phyloP scores from a whole-genome alignment of 352 stramenopile species.

The Phytophthora constricta region DNA sequence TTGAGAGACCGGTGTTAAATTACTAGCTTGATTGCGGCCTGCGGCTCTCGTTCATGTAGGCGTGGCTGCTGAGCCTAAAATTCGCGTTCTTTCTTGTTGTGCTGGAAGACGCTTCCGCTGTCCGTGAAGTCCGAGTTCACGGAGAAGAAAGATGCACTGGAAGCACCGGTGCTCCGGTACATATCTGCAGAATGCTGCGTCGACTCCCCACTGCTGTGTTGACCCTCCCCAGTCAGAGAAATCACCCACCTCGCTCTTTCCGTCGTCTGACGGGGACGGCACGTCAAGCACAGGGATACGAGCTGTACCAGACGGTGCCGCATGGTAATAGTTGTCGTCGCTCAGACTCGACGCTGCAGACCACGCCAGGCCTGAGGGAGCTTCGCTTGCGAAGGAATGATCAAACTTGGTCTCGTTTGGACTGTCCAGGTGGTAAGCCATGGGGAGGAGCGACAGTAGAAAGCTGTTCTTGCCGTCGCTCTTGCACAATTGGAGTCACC shows the following conservation, averaged over 20 bases:
- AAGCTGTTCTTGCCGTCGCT: neutral
- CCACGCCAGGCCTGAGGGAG: neutral
- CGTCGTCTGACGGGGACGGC: neutral
- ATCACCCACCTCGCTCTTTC: neutral
- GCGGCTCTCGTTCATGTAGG: neutral
- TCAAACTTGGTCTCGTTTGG: neutral
- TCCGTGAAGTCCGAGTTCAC: conserved; percentile 23
- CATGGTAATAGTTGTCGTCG: conserved; percentile 1
- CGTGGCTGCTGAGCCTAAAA: conserved; percentile 9
- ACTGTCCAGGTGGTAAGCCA: neutral
- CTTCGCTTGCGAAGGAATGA: neutral
- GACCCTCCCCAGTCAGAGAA: neutral
- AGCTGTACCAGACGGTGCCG: no score
- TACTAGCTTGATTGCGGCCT: conserved; percentile 1
- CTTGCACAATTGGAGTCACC: neutral
- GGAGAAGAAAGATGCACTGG: conserved; percentile 23
- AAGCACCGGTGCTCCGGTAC: conserved; percentile 5
- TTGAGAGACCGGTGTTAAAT: neutral
- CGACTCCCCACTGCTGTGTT: neutral
- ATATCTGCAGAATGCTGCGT: neutral
- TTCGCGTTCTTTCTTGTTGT: conserved; percentile 6
- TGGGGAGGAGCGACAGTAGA: neutral
- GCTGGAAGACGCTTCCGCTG: neutral
- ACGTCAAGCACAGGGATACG: neutral
- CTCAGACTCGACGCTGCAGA: conserved; percentile 3